Evolutionary conservation across 768 basidiomycete genomes (phyloP).

Genomic region (Psilocybe azurescens): DNA sequence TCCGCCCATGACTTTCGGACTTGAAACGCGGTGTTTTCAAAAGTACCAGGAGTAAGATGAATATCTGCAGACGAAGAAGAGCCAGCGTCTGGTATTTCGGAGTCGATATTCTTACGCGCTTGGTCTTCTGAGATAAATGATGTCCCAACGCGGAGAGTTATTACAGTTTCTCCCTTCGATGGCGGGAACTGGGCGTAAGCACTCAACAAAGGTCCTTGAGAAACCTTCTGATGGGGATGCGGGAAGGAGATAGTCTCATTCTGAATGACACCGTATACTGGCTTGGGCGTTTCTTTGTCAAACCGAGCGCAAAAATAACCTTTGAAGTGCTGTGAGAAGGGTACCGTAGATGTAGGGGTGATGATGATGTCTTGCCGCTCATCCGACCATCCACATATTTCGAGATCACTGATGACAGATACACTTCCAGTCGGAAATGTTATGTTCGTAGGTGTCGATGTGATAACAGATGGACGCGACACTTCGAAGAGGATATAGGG

Average conservation of each 20-base stretch:
- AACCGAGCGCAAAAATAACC: slow-evolving; percentile 71
- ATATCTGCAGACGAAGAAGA: not conserved
- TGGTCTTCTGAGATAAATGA: slow-evolving; percentile 79
- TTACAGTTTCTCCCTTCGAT: slow-evolving; percentile 22
- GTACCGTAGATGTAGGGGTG: slow-evolving; percentile 52
- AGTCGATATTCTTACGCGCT: slow-evolving; percentile 56
- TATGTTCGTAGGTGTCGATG: slow-evolving; percentile 50
- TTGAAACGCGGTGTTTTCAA: slow-evolving; percentile 55
- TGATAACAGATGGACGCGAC: slow-evolving; percentile 64
- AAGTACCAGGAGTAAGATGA: slow-evolving; percentile 27
- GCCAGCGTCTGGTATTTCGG: slow-evolving; percentile 29
- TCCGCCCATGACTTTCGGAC: slow-evolving; percentile 63
- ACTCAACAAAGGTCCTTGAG: slow-evolving; percentile 50
- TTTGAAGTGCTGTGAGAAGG: slow-evolving; percentile 44
- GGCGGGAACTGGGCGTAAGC: slow-evolving; percentile 56
- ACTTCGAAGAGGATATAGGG: slow-evolving; percentile 70
- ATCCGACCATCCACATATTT: slow-evolving; percentile 62
- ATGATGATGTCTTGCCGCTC: slow-evolving; percentile 79
- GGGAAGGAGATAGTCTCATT: slow-evolving; percentile 39
- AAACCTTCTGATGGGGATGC: slow-evolving; percentile 29
- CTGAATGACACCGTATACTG: slow-evolving; percentile 50
- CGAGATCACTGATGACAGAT: slow-evolving; percentile 35
- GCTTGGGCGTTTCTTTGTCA: slow-evolving; percentile 42
- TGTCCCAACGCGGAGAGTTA: slow-evolving; percentile 68
- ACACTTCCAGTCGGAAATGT: slow-evolving; percentile 62